phyloP scores from a whole-genome alignment of 495 filamentous ascomycete species.

The Sabuloglossum arenarium region DNA sequence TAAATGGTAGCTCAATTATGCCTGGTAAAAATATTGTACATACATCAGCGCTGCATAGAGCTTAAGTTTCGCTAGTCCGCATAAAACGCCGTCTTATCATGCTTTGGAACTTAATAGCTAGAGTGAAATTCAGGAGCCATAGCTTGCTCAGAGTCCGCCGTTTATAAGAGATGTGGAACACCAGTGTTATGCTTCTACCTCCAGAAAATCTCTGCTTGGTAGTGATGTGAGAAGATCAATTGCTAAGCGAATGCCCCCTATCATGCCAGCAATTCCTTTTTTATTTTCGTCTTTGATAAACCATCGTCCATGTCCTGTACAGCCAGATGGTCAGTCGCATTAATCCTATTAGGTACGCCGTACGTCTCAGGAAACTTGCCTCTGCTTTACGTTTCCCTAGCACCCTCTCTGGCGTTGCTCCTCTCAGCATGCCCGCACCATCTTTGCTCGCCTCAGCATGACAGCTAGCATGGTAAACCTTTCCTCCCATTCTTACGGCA shows the following conservation, averaged over 20 bases:
- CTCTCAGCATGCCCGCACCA: constrained; percentile 21
- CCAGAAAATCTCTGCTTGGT: not conserved
- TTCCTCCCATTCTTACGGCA: constrained; percentile 51
- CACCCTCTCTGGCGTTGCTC: constrained; percentile 41
- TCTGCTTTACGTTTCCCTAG: constrained; percentile 63
- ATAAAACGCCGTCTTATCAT: not conserved
- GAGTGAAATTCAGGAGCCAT: not conserved
- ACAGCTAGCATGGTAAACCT: constrained; percentile 79
- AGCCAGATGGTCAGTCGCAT: not conserved
- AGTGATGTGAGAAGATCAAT: not conserved
- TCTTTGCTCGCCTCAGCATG: constrained; percentile 66
- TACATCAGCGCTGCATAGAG: not conserved
- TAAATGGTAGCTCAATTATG: too few relatives aligned
- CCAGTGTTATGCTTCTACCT: not conserved
- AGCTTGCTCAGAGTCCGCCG: not conserved
- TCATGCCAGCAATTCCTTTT: not conserved
- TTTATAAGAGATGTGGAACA: not conserved
- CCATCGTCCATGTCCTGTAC: not conserved
- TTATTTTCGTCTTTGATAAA: not conserved
- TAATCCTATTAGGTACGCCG: not conserved
- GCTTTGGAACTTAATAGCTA: not conserved
- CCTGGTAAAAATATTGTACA: too few relatives aligned
- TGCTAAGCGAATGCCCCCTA: not conserved
- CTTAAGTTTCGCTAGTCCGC: not conserved
- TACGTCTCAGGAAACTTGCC: constrained; percentile 21